Evolutionary conservation across 352 stramenopile species (phyloP), one percentile per base, ranked within the genome.

Genomic region (Hyaloperonospora arabidopsidis): DNA sequence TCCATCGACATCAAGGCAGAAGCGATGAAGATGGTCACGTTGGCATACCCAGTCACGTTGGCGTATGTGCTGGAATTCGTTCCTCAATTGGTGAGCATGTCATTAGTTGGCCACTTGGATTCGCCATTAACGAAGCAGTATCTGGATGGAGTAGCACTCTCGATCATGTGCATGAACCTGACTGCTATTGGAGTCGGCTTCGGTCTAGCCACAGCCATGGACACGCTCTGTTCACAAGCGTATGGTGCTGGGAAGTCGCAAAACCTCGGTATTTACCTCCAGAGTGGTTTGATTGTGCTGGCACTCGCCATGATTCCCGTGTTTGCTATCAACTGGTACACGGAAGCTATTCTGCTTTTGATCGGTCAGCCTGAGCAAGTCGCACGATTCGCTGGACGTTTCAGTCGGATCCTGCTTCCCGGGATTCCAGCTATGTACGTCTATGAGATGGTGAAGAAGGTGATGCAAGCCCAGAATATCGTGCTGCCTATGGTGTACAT

Each of bases 181-280:
- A 85, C 81, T n/a, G 84, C 68, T 5, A 70, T 93, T 21, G 67
- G 84, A 7, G 68, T 90, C 5, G 84, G 78, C 5, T 84, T 95
- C 29, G 84, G 84, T 0, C 65, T 96, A 19, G 69, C 84, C 5
- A 92, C 84, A 15, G 86, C 85, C 11, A 79, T 97, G 67, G 87
- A 96, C 61, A 96, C 87, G 52, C 63, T 96, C 0, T 95, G 84
- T 52, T 83, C 82, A 11, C 78, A 94, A 61, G 81, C 86, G 35
- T 88, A 81, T 46, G 86, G 86, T 36, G 85, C 87, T 36, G 76
- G 74, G 4, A 84, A 78, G 23, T 57, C 73, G 0, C 61, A 68
- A 29, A 83, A 88, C 44, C 79, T 96, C 40, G 87, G 87, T 7
- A 83, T 90, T 15, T 96, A 93, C 45, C 66, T 94, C 29, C 81